These are phyloP conservation scores for Proliferodiscus dingleyae DNA, from an alignment of 2,329 filamentous ascomycete species.

Conservation along the genomic window DNA sequence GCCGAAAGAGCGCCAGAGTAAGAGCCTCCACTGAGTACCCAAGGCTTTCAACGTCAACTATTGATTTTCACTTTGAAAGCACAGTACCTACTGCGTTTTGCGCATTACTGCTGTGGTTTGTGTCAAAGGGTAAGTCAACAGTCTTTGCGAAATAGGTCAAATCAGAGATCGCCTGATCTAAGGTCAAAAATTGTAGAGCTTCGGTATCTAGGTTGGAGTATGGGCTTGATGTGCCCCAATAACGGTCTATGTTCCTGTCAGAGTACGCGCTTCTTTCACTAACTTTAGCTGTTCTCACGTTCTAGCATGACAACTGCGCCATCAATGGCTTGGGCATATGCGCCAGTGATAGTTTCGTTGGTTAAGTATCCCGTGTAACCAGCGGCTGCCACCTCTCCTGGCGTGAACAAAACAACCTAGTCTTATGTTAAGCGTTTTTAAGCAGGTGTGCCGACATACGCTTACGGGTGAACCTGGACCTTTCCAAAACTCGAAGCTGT, in stretches of 20 bases:
- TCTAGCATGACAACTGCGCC: conserved; percentile 49
- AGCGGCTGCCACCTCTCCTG: conserved; percentile 44
- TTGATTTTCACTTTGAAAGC: not conserved
- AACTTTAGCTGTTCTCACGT: conserved; percentile 39
- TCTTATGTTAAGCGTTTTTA: conserved; percentile 29
- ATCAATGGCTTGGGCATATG: conserved; percentile 43
- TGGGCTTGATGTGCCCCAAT: conserved; percentile 50
- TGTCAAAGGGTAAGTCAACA: conserved; percentile 46
- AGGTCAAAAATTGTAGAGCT: conserved; percentile 47
- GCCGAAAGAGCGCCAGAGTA: conserved; percentile 50
- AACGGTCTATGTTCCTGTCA: no score
- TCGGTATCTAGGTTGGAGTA: conserved; percentile 43
- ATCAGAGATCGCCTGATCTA: conserved; percentile 47
- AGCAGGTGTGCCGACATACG: not conserved
- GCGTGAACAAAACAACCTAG: conserved; percentile 42
- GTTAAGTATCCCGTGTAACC: conserved; percentile 44
- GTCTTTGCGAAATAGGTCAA: conserved; percentile 47
- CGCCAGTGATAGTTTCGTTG: conserved; percentile 41
- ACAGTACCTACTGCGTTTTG: conserved; percentile 43
- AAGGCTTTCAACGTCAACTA: conserved; percentile 36
- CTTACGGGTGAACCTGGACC: conserved; percentile 47
- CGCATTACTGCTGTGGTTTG: conserved; percentile 40
- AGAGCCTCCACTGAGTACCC: conserved; percentile 49
- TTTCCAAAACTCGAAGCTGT: conserved; percentile 43
- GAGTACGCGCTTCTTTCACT: no score